Base-by-base conservation (phyloP, 352 stramenopile genomes). In the Globisporangium iwayamae region DNA sequence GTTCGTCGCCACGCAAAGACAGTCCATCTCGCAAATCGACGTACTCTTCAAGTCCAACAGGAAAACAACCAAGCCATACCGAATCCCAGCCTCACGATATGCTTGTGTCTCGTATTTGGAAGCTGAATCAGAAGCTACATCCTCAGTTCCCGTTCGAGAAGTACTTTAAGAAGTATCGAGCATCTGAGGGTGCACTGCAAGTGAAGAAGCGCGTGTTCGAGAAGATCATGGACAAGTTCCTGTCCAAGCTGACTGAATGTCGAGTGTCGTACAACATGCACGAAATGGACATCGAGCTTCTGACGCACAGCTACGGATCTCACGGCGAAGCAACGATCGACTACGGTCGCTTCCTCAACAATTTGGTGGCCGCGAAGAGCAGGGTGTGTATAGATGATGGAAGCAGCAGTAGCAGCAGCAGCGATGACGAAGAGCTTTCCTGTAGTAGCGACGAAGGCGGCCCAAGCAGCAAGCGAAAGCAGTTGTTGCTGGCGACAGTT, bases 211-310 rank as follows among this genome's bases (percentile, higher is more conserved):
- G 74, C 10, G 78, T 87, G 28, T 93, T 93, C 53, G 75, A 86
- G 36, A 90, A 89, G 30, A 74, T 91, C 43, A 65, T 93, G 2
- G 78, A 93, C 60, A 93, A 93, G 54, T 93, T 93, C 41, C 63
- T 93, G 22, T 69, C 74, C 45, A 76, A 75, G 22, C 61, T 91
- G 14, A 72, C 88, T 0, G 75, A 80, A n/a, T 65, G 77, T 46
- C 71, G 69, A 9, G 65, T 90, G 3, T 58, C 78, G 1, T 89
- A 85, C 69, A 83, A 87, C 48, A 91, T 93, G 78, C 73, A 85
- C 6, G 68, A 81, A 48, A 70, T 93, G 65, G 82, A 90, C 54
- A 68, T 78, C 4, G 71, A 83, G 45, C 46, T 80, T 20, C 64
- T 92, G 28, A 64, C 68, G 0, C 55, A 74, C 2, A 38, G 46